Conservation (phyloP, 2,329 filamentous ascomycete species). For the Claviceps arundinis region DNA sequence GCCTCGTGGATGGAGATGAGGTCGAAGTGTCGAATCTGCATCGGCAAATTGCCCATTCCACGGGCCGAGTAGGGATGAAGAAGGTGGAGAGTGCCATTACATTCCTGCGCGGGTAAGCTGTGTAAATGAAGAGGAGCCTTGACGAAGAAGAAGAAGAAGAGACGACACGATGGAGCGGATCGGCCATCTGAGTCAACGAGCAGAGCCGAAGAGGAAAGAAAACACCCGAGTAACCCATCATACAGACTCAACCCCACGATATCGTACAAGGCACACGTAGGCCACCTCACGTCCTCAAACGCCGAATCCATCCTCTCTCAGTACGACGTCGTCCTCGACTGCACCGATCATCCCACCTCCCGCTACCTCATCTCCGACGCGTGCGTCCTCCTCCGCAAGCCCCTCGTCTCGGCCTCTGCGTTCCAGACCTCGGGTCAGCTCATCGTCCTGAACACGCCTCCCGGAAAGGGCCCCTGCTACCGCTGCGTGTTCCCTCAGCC, state of each 20-base stretch:
- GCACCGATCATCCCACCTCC: slow-evolving; percentile 83
- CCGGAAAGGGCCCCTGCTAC: slow-evolving; percentile 72
- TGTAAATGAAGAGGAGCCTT: background rate
- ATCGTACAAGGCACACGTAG: slow-evolving; percentile 46
- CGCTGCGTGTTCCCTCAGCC: slow-evolving; percentile 84
- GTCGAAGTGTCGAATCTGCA: slow-evolving; percentile 89
- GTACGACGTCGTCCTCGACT: slow-evolving; percentile 85
- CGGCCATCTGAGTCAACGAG: background rate
- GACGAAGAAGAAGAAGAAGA: background rate
- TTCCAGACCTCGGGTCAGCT: slow-evolving; percentile 82
- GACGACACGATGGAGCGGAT: background rate
- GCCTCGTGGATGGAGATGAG: slow-evolving; percentile 73
- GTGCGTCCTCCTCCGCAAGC: slow-evolving; percentile 65
- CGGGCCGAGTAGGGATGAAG: slow-evolving; percentile 52
- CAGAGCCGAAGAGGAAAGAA: background rate
- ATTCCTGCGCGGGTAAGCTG: slow-evolving; percentile 40
- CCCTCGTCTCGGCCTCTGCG: slow-evolving; percentile 80
- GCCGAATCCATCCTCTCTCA: slow-evolving; percentile 50
- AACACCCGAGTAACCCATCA: slow-evolving; percentile 1
- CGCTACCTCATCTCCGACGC: slow-evolving; percentile 88
- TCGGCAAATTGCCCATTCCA: slow-evolving; percentile 74
- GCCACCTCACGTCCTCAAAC: slow-evolving; percentile 55
- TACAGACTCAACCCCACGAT: slow-evolving; percentile 59
- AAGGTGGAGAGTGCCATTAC: slow-evolving; percentile 70
- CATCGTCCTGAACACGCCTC: slow-evolving; percentile 74